These are phyloP conservation scores for Fusarium sacchari DNA, from an alignment of 2,329 filamentous ascomycete species.

Conservation along the genomic window DNA sequence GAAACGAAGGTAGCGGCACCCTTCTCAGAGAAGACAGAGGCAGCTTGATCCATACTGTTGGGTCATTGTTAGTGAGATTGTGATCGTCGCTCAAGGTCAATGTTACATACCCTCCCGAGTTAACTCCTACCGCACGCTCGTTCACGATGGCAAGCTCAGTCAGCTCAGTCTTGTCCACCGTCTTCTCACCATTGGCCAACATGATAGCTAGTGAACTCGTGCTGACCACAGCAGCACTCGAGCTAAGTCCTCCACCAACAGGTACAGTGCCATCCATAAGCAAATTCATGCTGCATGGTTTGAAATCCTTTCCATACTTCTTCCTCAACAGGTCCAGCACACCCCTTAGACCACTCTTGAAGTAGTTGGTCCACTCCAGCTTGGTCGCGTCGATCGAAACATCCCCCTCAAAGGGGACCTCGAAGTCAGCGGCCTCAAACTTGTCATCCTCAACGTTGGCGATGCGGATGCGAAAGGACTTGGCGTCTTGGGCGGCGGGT, in stretches of 20 bases:
- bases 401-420: constrained; percentile 68
- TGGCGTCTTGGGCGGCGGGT: constrained; percentile 58
- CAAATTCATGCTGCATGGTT: constrained; percentile 81
- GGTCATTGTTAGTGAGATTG: constrained; percentile 24
- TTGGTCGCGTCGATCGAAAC: constrained; percentile 86
- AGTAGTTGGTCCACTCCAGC: constrained; percentile 98
- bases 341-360: constrained; percentile 88
- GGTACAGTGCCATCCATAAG: constrained; percentile 93
- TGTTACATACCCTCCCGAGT: constrained; percentile 82
- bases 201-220: constrained; percentile 89
- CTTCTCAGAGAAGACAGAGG: constrained; percentile 90
- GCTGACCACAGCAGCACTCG: constrained; percentile 92
- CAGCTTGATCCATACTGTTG: constrained; percentile 91
- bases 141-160: constrained; percentile 94
- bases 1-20: constrained; percentile 90
- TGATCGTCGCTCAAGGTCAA: not conserved
- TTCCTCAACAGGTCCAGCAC: constrained; percentile 81
- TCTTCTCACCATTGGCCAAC: constrained; percentile 80
- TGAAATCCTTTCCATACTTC: constrained; percentile 69
- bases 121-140: constrained; percentile 93
- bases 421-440: constrained; percentile 80
- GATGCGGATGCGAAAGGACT: constrained; percentile 76
- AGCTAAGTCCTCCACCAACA: constrained; percentile 89
- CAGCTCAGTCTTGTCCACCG: constrained; percentile 89
- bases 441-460: constrained; percentile 80